These are phyloP conservation scores for Cadophora sp. DNA, from an alignment of 2,329 filamentous ascomycete species.

Conservation along the genomic window DNA sequence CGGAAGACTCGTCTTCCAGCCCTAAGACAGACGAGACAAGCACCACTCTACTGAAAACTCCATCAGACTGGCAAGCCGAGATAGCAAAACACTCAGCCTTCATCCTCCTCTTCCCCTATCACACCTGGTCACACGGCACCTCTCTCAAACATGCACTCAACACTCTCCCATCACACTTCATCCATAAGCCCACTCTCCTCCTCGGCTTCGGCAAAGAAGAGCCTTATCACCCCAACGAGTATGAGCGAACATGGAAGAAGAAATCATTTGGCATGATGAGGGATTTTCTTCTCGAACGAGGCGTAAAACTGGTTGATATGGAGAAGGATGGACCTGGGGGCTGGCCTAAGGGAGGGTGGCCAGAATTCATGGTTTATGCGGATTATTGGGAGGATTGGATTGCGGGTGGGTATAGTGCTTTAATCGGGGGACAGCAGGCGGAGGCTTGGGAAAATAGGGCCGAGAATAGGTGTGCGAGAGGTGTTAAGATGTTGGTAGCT, in stretches of 20 bases:
- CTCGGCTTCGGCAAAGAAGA: conserved; percentile 21
- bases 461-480: conserved; percentile 6
- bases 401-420: background rate
- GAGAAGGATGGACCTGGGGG: background rate
- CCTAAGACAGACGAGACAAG: background rate
- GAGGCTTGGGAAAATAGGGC: conserved; percentile 16
- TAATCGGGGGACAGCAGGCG: conserved; percentile 16
- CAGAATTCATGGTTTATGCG: conserved; percentile 15
- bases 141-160: conserved; percentile 13
- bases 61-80: conserved; percentile 9
- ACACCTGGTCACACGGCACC: conserved; percentile 16
- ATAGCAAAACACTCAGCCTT: conserved; percentile 9
- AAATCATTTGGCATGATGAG: conserved; percentile 21
- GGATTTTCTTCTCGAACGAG: background rate
- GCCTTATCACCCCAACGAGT: background rate
- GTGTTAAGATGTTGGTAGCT: conserved; percentile 9
- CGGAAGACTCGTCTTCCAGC: background rate
- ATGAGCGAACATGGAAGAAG: conserved; percentile 14
- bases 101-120: conserved; percentile 18
- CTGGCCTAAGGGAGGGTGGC: background rate
- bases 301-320: conserved; percentile 4
- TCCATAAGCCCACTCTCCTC: conserved; percentile 18
- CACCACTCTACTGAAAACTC: background rate
- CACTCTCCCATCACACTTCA: background rate
- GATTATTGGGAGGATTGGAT: conserved; percentile 21